Conservation (phyloP, 2,329 filamentous ascomycete genomes). For the Colletotrichum neosansevieriae region DNA sequence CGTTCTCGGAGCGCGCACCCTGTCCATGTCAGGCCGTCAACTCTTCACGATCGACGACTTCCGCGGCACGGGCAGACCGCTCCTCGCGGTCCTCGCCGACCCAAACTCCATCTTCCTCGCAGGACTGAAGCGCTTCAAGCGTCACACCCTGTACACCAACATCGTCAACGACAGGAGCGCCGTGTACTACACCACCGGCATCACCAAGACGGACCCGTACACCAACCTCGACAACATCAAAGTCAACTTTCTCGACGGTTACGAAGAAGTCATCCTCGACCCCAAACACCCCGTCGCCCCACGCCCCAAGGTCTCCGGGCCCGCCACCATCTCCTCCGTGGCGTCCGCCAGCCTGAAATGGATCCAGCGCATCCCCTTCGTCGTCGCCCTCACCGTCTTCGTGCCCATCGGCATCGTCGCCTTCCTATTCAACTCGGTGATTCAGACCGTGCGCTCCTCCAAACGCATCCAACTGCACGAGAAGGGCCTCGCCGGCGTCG, state of each 20-base stretch:
- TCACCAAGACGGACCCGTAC: slow-evolving; percentile 84
- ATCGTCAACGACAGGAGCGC: slow-evolving; percentile 87
- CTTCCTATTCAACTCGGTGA: slow-evolving; percentile 80
- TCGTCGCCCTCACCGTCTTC: slow-evolving; percentile 74
- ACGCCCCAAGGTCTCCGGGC: slow-evolving; percentile 50
- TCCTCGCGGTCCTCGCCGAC: slow-evolving; percentile 86
- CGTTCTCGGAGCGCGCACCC: slow-evolving; percentile 81
- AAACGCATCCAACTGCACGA: slow-evolving; percentile 83
- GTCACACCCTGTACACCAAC: slow-evolving; percentile 85
- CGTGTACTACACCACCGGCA: slow-evolving; percentile 84
- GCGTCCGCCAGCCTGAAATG: slow-evolving; percentile 49
- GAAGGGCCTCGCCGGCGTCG: slow-evolving; percentile 74
- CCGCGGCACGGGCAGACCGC: slow-evolving; percentile 81
- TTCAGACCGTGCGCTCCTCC: slow-evolving; percentile 82
- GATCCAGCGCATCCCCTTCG: slow-evolving; percentile 70
- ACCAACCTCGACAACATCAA: slow-evolving; percentile 74
- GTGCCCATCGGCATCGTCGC: slow-evolving; percentile 78
- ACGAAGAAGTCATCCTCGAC: slow-evolving; percentile 82
- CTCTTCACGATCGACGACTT: slow-evolving; percentile 90
- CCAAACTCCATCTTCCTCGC: slow-evolving; percentile 87
- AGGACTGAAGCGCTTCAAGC: slow-evolving; percentile 80
- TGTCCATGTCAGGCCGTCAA: slow-evolving; percentile 88
- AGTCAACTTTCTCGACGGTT: slow-evolving; percentile 80
- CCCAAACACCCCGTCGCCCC: slow-evolving; percentile 69
- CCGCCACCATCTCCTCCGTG: slow-evolving; percentile 49